Evolutionary conservation across 1,284 basidiomycete genomes (phyloP).

Genomic region (Moesziomyces parantarcticus): DNA sequence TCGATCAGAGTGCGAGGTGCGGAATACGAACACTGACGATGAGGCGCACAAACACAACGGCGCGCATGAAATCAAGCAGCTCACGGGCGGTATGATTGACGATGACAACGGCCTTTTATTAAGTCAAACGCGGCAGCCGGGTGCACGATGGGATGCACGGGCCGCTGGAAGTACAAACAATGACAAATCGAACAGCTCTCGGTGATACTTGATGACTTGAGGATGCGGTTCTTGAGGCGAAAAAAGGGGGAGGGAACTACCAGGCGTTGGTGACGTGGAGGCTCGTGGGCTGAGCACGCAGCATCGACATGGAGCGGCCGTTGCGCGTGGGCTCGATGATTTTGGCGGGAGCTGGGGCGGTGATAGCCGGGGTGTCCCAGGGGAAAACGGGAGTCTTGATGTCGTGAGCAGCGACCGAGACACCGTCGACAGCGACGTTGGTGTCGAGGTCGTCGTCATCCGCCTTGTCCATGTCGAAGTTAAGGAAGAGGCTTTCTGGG

Average conservation of each 20-base stretch:
- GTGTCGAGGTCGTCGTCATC: conserved; percentile 15
- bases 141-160: too few relatives aligned
- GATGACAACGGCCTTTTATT: too few relatives aligned
- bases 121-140: too few relatives aligned
- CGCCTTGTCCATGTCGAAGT: conserved; percentile 3
- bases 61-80: too few relatives aligned
- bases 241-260: neutral
- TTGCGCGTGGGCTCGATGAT: neutral
- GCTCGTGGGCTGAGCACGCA: conserved; percentile 1
- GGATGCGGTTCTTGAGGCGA: neutral
- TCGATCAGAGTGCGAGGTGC: neutral
- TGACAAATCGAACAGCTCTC: neutral
- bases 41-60: too few relatives aligned
- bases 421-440: conserved; percentile 14
- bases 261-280: conserved; percentile 12
- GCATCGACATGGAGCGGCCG: conserved; percentile 4
- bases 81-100: too few relatives aligned
- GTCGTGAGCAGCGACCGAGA: neutral
- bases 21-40: too few relatives aligned
- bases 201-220: neutral
- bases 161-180: neutral
- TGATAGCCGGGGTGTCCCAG: conserved; percentile 31
- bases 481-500: conserved; percentile 38
- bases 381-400: conserved; percentile 17
- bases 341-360: conserved; percentile 19